Base-by-base conservation (phyloP, 768 basidiomycete species). In the Lactifluus echinatus region DNA sequence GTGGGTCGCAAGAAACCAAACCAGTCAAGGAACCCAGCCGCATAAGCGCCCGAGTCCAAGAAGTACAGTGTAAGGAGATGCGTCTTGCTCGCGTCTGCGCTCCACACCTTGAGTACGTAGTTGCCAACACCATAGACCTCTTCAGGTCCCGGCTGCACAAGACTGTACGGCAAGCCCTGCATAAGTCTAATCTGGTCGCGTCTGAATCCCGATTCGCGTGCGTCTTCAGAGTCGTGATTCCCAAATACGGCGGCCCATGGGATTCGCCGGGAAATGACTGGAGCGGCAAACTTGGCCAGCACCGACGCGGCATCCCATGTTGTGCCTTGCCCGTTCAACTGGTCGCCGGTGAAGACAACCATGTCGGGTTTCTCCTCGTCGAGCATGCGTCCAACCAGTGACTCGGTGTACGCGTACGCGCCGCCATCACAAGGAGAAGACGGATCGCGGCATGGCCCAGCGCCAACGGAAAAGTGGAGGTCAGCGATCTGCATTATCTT, bases 231-330 rank as follows among this genome's bases (percentile, higher is more conserved):
- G 63, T 97, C 95, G 69, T 99, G 95, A 66, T 99, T 97, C 1
- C 95, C 95, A 69, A 97, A 94, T 2, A 97, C 79, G 0, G 84
- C 87, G 3, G 91, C 82, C 94, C 94, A 99, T 0, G 94, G 89
- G 36, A 95, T 86, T 21, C 77, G 71, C 46, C 84, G 79, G 12
- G 84, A 81, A 14, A 85, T 86, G 5, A 89, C 89, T 0, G 83
- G 81, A 29, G 74, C 75, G 0, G 91, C 83, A 65, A 94, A 94
- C 71, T 97, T 97, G 14, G 93, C 86, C 7, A 97, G 73, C 3
- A 95, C 87, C 3, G 87, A 88, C 65, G 84, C 83, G 1, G 90
- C 76, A 60, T 96, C 93, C 89, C 93, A 98, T 0, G 87, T 82
- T 0, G 89, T 88, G 12, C 80, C 79, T 69, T 97, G 93, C 0